Conservation (phyloP, 2,329 filamentous ascomycete species). For the Sarocladiaceae sp. region DNA sequence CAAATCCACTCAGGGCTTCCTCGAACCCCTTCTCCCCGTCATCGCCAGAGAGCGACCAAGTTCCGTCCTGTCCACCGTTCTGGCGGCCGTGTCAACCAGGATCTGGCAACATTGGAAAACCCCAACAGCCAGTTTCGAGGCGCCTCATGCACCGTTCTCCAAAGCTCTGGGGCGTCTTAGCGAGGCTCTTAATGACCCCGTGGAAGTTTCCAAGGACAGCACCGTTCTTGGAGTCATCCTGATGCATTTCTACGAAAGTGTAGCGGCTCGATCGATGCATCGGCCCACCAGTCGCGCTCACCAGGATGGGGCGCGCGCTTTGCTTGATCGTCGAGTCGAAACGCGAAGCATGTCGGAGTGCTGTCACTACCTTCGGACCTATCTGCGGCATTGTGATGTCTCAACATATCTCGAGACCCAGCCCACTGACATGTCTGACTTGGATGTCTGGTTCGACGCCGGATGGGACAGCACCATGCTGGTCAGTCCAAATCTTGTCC, state of each 20-base stretch:
- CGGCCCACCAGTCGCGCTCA: constrained; percentile 12
- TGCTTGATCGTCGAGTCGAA: constrained; percentile 12
- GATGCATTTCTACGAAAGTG: constrained; percentile 15
- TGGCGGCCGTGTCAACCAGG: constrained; percentile 13
- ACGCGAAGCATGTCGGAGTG: constrained; percentile 11
- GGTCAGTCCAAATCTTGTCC: constrained; percentile 13
- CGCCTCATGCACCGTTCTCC: constrained; percentile 12
- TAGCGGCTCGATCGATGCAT: constrained; percentile 12
- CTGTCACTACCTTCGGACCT: constrained; percentile 12
- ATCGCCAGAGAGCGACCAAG: constrained; percentile 12
- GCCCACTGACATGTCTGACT: constrained; percentile 10
- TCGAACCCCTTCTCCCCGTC: constrained; percentile 12
- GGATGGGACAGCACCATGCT: constrained; percentile 12
- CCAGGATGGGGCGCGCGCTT: constrained; percentile 14
- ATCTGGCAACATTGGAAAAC: constrained; percentile 10
- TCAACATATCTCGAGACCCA: constrained; percentile 13
- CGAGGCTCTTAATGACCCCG: constrained; percentile 13
- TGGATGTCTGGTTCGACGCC: constrained; percentile 14
- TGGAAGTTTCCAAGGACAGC: constrained; percentile 12
- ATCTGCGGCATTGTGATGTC: constrained; percentile 14
- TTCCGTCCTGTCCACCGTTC: constrained; percentile 13
- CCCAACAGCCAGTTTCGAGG: constrained; percentile 11
- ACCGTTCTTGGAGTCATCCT: constrained; percentile 13
- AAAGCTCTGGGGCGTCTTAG: constrained; percentile 12
- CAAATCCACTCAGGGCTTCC: constrained; percentile 14